Evolutionary conservation across 2,329 filamentous ascomycete genomes (phyloP), one percentile per base, ranked within the genome.

Genomic region (Penicillium verrucosum): DNA sequence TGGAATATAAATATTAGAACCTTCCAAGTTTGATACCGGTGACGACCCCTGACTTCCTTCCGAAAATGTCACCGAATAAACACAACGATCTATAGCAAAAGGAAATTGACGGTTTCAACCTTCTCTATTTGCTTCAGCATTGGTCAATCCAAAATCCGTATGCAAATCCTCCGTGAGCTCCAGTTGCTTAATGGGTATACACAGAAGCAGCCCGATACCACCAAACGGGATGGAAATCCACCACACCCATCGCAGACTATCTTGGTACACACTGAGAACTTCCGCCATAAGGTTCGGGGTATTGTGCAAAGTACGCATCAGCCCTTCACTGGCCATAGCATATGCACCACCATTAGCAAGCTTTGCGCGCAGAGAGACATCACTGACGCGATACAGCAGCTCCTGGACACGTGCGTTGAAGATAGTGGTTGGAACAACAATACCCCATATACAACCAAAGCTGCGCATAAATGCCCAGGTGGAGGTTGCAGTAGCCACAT

Each of bases 231-330:
- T 65, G 9, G 70, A 70, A 1, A 77, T 63, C 4, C 73, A 60
- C 73, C 77, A 80, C 2, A 77, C 69, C n/a, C 60, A 59, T 45
- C 65, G 70, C 40, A 79, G 60, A 1, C 70, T 67, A 32, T 70
- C 57, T 0, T 67, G 65, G 54, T 74, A 79, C 0, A 71, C 69
- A 1, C 57, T 49, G 2, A 72, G 55, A 4, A 79, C 71, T 50
- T 77, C 62, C 0, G 48, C 48, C 29, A 37, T 38, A 1, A 60
- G 32, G 1, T 2, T 36, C 1, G 48, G 41, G 8, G 44, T 30
- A 18, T 58, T 12, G 0, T 29, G 27, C 6, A 54, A 34, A n/a
- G 29, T 23, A 10, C 25, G 18, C 10, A 60, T 41, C 14, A 60
- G 53, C 16, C 32, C 40, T 10, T 45, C 42, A 3, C 50, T 63